Evolutionary conservation across 2,329 filamentous ascomycete species (phyloP), one percentile per base, ranked within the genome.

Genomic region (Aspergillus sp.): DNA sequence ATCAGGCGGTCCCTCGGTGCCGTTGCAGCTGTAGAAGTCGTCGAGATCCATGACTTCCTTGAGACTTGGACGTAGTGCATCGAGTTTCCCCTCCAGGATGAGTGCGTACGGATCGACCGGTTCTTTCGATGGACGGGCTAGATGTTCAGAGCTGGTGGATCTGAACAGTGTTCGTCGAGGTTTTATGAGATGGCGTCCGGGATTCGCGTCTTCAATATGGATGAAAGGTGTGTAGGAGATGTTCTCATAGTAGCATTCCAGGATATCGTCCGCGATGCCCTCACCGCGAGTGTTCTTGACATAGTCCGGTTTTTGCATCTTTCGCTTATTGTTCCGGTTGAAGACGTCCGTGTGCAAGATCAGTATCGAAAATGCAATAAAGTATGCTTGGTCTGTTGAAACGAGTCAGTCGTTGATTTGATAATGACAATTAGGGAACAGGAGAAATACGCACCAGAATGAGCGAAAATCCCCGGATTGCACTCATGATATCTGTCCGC

Each of bases 291-390:
- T 94, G 65, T 97, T 97, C 69, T 94, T 96, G 58, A 97, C 78
- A 68, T 98, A 98, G 62, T 97, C 93, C 0, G 80, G 73, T 64
- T 95, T 94, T 63, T 95, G 90, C 93, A 98, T 98, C 70, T 98
- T 98, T 67, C 93, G 82, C 72, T 97, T 97, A 73, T 97, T 97
- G 74, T 97, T 98, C 71, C 95, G 95, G 76, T 98, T 98, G 81
- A 97, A 97, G n/a, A 95, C 88, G 64, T 98, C 93, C 0, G 93
- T 97, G 60, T 98, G 93, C 30, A 98, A 76, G 57, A 98, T 96
- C 50, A 98, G 80, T 48, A 98, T 83, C 2, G 91, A 97, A 64
- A 98, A 98, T 13, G 91, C 90, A 54, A 97, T 91, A 61, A 97
- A 95, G 66, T 97, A 96, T n/a, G 93, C 90, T 70, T 96, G 89